Evolutionary conservation across 2,329 filamentous ascomycete species (phyloP).

Genomic region (Fusarium chuoi): DNA sequence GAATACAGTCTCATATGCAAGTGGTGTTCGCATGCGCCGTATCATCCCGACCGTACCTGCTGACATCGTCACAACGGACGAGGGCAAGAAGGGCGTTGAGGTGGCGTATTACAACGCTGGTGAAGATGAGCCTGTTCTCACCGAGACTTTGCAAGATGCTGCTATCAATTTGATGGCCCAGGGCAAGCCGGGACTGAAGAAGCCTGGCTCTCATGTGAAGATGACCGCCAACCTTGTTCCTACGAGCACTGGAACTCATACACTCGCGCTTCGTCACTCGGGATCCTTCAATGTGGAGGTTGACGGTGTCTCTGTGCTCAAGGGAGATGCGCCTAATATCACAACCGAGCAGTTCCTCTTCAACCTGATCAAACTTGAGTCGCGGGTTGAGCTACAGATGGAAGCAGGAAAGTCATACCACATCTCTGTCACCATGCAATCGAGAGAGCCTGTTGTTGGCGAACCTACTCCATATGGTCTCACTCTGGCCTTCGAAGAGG

Average conservation of each 20-base stretch:
- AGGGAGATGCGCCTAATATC: background rate
- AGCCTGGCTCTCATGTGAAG: accelerated
- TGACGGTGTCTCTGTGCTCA: accelerated
- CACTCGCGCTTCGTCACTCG: background rate
- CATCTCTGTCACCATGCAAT: background rate
- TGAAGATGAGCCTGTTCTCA: accelerated
- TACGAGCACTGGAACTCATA: background rate
- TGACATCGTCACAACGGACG: accelerated
- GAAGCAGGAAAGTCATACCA: background rate
- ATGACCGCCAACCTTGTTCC: background rate
- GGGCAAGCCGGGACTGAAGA: background rate
- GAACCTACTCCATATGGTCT: background rate
- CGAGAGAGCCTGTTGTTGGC: background rate
- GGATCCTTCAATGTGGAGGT: background rate
- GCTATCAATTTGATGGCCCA: background rate
- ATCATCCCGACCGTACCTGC: background rate
- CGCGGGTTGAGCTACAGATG: accelerated
- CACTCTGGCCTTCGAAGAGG: background rate
- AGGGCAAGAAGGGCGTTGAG: background rate
- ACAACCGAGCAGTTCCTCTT: background rate
- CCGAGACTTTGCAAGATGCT: background rate
- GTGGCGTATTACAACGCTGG: background rate
- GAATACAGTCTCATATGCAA: accelerated
- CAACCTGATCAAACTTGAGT: background rate
- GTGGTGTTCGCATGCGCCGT: background rate